Base-by-base conservation (phyloP, 2,329 filamentous ascomycete genomes). In the Calonectria pseudoturangicola region DNA sequence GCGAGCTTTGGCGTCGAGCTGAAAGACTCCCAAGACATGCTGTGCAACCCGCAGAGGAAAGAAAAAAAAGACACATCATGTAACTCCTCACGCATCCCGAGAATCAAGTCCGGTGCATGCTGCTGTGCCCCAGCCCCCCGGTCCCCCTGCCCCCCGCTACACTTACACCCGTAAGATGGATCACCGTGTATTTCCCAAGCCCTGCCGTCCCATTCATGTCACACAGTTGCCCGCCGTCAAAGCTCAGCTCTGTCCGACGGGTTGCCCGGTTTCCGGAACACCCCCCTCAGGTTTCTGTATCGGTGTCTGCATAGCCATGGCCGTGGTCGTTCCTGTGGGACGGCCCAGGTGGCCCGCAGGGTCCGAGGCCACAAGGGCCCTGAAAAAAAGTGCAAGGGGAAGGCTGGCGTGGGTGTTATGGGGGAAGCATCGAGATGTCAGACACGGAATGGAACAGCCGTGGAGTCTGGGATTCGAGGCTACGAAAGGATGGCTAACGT, bases 181-280 rank as follows among this genome's bases (percentile, higher is more conserved):
- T 8, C 13, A 30, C 18, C 7, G 10, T 33, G 60, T 64, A 36
- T 56, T 27, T 41, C 21, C 41, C 33, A 27, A 25, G 21, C 51
- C 51, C 16, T 36, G 28, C 28, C 18, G 6, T 36, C 9, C 30
- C 28, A 56, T 56, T 36, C 36, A 25, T 30, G 64, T 66, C 12
- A 30, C 48, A 66, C 48, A 56, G n/a, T 30, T 66, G 56, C 36
- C 64, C 64, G 64, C 64, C 48, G 64, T 66, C 64, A 66, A 51
- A 43, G 47, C 45, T 66, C 63, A 66, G 64, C 64, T 66, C 36
- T 28, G 64, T 66, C 33, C 62, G 4, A 65, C 18, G 43, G 27
- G 33, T 28, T 62, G 51, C 28, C 48, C 48, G 27, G 30, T 56
- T 36, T 21, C 21, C 41, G 28, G 62, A 65, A 50, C 41, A 48